Base-by-base conservation (phyloP, 805 yeast genomes). In the Cyberlindnera maritima region DNA sequence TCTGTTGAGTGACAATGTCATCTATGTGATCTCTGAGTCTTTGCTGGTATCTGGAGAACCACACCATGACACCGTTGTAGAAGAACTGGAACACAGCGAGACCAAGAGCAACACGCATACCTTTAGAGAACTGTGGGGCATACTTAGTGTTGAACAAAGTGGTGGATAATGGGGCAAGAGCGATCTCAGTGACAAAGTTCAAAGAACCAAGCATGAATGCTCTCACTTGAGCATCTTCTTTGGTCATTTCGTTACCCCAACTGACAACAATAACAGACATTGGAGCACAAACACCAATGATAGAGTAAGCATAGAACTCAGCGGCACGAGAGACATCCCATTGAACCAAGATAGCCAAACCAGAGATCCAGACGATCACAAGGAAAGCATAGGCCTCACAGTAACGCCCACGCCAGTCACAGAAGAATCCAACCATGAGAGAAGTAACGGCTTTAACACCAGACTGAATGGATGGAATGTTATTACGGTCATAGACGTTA, bases 231-330 rank as follows among this genome's bases (percentile, higher is more conserved):
- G 46, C 51, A 37, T 57, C 62, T 18, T 58, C 62, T 33, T 52
- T 53, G 3, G 58, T 49, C 44, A 56, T 29, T 37, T 58, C 60
- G 38, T 58, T 58, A 34, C 58, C 52, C 60, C 62, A 58, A 19
- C 52, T 48, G 32, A 53, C 59, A 21, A 57, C 48, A 19, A 52
- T 37, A 11, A 56, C 55, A 2, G 55, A 51, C 11, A 48, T 40
- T 2, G 59, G 57, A 13, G 45, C 48, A 34, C 41, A 48, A 10
- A 53, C 48, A 39, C 59, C 60, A 3, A 40, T 37, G 14, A 55
- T 34, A 14, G 47, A 25, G 36, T 50, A 57, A 0, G 56, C 59
- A 34, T 41, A 46, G 29, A 57, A 43, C 32, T 51, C 43, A n/a
- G 54, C 49, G 18, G 41, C 49, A 29, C 52, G 39, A 1, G 57